Conservation (phyloP, 495 filamentous ascomycete genomes). For the Aspergillus cavernicola region DNA sequence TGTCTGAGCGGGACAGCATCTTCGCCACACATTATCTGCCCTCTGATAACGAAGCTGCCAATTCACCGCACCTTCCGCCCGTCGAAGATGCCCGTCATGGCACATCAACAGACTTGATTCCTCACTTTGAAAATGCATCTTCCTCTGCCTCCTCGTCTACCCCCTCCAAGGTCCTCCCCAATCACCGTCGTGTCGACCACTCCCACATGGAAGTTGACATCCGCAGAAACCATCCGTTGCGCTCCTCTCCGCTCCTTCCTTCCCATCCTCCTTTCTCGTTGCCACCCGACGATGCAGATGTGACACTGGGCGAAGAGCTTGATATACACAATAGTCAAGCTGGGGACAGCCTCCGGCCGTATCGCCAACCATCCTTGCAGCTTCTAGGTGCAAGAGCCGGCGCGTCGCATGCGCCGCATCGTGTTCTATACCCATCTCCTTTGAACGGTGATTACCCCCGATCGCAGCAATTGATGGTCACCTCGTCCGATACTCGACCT, state of each 20-base stretch:
- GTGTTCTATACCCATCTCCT: conserved; percentile 29
- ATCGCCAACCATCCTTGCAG: conserved; percentile 20
- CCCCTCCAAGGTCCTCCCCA: conserved; percentile 37
- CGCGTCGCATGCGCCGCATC: conserved; percentile 23
- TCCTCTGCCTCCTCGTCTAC: conserved; percentile 31
- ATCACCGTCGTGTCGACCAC: conserved; percentile 28
- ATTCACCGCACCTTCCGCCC: conserved; percentile 48
- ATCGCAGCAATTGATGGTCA: conserved; percentile 18
- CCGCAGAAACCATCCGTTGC: conserved; percentile 36
- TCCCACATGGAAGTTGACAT: conserved; percentile 46
- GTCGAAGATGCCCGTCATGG: conserved; percentile 31
- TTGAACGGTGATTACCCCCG: conserved; percentile 25
- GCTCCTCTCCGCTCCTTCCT: conserved; percentile 30
- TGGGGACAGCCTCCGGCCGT: conserved; percentile 10
- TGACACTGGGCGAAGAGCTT: conserved; percentile 23
- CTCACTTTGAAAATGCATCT: conserved; percentile 30
- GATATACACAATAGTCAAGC: conserved; percentile 15
- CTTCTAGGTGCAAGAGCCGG: conserved; percentile 22
- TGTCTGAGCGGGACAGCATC: conserved; percentile 62
- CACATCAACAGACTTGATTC: conserved; percentile 22
- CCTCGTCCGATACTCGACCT: conserved; percentile 18
- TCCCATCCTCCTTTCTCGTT: conserved; percentile 26
- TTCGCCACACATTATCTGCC: conserved; percentile 58
- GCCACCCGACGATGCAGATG: conserved; percentile 28
- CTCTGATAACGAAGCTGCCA: conserved; percentile 42